Base-by-base conservation (phyloP, 139 green algal genomes). In the Protoeuglena noctilucae region DNA sequence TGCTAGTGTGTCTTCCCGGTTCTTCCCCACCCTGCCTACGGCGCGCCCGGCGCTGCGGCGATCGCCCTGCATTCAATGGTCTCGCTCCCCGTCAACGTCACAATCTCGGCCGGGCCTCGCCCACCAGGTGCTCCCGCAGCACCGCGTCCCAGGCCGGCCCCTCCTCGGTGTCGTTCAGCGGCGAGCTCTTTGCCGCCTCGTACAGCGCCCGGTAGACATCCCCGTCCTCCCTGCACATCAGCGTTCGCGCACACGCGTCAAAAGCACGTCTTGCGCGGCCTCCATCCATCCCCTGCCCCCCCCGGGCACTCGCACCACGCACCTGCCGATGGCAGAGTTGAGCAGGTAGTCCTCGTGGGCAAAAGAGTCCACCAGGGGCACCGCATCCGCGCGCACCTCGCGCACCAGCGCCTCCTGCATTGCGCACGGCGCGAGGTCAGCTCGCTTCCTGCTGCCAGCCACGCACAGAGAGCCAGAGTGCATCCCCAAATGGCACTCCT, bases 291-390 rank as follows among this genome's bases (percentile, higher is more conserved):
- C 17, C 17, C 17, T 7, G 12, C 4, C 4, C 17, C 17, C 25
- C 21, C 17, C 22, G 4, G 26, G 24, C n/a, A 25, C 5, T 50
- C 19, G 43, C 23, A 50, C 6, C 23, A n/a, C 5, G 28, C n/a
- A 54, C 28, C 74, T 58, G 3, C 85, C 84, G 51, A 92, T 63
- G 2, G 81, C 82, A 14, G 59, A 78, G 73, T 89, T 81, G 31
- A 94, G 70, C 34, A 73, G 40, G 61, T 89, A 94, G 74, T 94
- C 84, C 7, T 74, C 54, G 57, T 82, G 76, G 40, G 53, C 83
- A 61, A 93, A 91, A 6, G 69, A 64, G 61, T 95, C 86, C 28
- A 89, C 81, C 58, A 95, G 67, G 3, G 67, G 63, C 6, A 94
- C 74, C 0, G 85, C 85, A 61, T 95, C 76, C 43, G 81, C 78